A percentile compares a stretch with the other conserved stretches of the same genome.
Evolutionary conservation across 139 green algal species (phyloP).

Genomic region (Marvania coccoides): DNA sequence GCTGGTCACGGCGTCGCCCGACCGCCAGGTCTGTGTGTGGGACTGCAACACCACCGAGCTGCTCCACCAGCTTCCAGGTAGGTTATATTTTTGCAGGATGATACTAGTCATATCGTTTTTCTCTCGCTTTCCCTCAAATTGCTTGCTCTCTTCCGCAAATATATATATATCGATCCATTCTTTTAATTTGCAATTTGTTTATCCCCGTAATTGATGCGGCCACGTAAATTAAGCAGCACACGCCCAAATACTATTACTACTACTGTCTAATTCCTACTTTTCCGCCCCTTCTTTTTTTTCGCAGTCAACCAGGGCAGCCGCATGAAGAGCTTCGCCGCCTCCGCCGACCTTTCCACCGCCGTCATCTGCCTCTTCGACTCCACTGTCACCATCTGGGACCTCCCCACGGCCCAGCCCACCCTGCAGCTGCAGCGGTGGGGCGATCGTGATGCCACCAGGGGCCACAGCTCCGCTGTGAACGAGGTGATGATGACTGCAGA

Average conservation of each 20-base stretch:
- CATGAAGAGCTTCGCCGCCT: constrained; percentile 47
- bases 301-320: constrained; percentile 46
- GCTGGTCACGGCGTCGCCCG: constrained; percentile 33
- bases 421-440: constrained; percentile 52
- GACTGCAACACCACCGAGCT: constrained; percentile 14
- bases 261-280: too few relatives aligned
- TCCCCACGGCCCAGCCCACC: constrained; percentile 18
- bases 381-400: constrained; percentile 55
- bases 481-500: constrained; percentile 28
- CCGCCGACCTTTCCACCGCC: constrained; percentile 15
- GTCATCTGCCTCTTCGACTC: constrained; percentile 54
- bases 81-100: too few relatives aligned
- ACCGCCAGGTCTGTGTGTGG: constrained; percentile 35
- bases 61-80: constrained; percentile 36
- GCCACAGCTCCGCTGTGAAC: constrained; percentile 41
- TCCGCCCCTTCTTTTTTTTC: background rate
- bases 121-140: too few relatives aligned
- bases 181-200: too few relatives aligned
- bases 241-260: too few relatives aligned
- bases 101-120: too few relatives aligned
- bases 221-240: too few relatives aligned
- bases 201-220: too few relatives aligned
- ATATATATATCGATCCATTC: too few relatives aligned
- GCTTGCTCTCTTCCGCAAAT: too few relatives aligned
- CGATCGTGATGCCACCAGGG: constrained; percentile 21